Conservation (phyloP, 768 basidiomycete species). For the Suillus spraguei region DNA sequence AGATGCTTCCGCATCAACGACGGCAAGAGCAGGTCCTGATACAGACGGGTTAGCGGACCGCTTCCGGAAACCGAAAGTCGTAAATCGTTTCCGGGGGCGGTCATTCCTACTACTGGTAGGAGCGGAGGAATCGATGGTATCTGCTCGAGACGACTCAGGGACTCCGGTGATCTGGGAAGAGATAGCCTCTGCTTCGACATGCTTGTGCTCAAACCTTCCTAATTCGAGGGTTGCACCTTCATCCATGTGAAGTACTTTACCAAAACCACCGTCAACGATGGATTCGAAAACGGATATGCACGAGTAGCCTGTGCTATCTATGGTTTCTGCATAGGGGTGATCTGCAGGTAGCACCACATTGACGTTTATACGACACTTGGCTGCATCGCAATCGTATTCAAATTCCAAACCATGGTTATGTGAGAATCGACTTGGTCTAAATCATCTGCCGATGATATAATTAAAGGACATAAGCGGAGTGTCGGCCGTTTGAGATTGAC, state of each 20-base stretch:
- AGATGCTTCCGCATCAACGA: conserved; percentile 69
- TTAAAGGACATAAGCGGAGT: conserved; percentile 71
- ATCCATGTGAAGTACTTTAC: conserved; percentile 68
- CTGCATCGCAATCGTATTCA: conserved; percentile 89
- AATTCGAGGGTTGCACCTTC: conserved; percentile 83
- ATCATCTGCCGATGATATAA: conserved; percentile 47
- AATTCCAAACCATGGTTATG: conserved; percentile 83
- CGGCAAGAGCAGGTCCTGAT: conserved; percentile 78
- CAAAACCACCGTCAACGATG: conserved; percentile 83
- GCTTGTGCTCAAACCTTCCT: conserved; percentile 62
- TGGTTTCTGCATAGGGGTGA: conserved; percentile 53
- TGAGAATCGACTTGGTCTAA: conserved; percentile 47
- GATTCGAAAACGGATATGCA: conserved; percentile 41
- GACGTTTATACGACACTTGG: conserved; percentile 80
- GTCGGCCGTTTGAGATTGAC: conserved; percentile 94
- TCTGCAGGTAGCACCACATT: conserved; percentile 71
- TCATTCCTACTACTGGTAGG: conserved; percentile 19
- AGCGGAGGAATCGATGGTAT: conserved; percentile 18
- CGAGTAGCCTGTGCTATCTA: conserved; percentile 34
- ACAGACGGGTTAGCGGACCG: conserved; percentile 50
- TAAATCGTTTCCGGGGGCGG: conserved; percentile 57
- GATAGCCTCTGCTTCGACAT: conserved; percentile 19
- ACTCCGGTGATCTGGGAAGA: conserved; percentile 22
- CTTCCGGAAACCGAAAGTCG: conserved; percentile 68
- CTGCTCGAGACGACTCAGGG: conserved; percentile 9